Evolutionary conservation across 495 filamentous ascomycete species (phyloP).

Genomic region (Penicillium macrosclerotiorum): DNA sequence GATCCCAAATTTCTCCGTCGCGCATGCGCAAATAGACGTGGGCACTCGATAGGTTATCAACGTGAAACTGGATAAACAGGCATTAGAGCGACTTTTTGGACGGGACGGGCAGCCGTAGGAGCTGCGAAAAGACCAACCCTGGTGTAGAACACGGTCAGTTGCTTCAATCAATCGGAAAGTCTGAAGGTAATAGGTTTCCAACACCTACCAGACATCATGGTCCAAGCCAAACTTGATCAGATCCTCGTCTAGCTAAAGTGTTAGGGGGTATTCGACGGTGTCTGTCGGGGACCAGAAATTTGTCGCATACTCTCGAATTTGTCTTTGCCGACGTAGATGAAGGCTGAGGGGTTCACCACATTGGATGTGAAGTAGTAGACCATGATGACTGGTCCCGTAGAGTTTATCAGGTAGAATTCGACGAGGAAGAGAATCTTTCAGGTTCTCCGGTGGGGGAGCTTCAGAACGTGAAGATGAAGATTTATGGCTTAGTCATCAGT

Average conservation of each 20-base stretch:
- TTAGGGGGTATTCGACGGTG: constrained; percentile 23
- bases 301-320: constrained; percentile 86
- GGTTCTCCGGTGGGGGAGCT: not conserved
- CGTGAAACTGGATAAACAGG: constrained; percentile 70
- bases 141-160: constrained; percentile 7
- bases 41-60: constrained; percentile 93
- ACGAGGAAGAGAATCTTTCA: not conserved
- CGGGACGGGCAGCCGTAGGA: not conserved
- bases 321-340: constrained; percentile 96
- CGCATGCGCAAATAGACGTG: constrained; percentile 89
- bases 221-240: constrained; percentile 91
- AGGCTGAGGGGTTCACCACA: constrained; percentile 69
- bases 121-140: constrained; percentile 38
- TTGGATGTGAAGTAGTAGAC: constrained; percentile 95
- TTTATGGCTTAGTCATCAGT: constrained; percentile 5
- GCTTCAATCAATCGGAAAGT: not conserved
- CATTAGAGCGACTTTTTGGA: constrained; percentile 22
- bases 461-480: too few species aligned
- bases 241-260: constrained; percentile 73
- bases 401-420: not conserved
- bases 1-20: constrained; percentile 82
- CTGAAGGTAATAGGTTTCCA: too few species aligned
- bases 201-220: constrained; percentile 84
- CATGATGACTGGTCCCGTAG: constrained; percentile 57
- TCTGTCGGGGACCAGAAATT: constrained; percentile 6